These are phyloP conservation scores for Biscutella auriculata DNA, from an alignment of 441 rosid genomes.

Conservation along the genomic window DNA sequence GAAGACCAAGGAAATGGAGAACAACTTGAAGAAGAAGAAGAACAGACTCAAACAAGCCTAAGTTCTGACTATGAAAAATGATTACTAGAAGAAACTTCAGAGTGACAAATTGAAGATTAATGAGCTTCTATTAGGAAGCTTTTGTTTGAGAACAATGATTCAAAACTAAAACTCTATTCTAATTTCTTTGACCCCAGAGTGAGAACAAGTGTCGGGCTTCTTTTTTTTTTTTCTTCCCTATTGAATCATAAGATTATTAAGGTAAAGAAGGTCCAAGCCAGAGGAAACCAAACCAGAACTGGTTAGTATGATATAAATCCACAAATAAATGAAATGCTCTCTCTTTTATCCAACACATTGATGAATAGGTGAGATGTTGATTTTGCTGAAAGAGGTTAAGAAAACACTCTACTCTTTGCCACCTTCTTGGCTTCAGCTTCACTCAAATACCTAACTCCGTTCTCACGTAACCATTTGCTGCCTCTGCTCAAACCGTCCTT, in stretches of 20 bases:
- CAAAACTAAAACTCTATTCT: not conserved
- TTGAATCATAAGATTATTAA: not conserved
- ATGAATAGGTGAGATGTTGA: not conserved
- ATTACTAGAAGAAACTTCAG: slow-evolving; percentile 2
- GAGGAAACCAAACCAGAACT: not conserved
- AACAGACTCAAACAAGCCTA: slow-evolving; percentile 6
- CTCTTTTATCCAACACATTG: not conserved
- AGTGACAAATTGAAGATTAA: slow-evolving; percentile 13
- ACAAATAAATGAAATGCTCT: slow-evolving; percentile 15
- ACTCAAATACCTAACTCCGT: slow-evolving; percentile 45
- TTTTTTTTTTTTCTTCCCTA: not conserved
- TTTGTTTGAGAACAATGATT: not conserved
- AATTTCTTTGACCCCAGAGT: not conserved
- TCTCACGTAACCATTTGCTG: slow-evolving; percentile 43
- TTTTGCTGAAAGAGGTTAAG: not conserved
- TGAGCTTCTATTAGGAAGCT: slow-evolving; percentile 14
- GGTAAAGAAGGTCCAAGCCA: not conserved
- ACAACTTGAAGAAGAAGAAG: not conserved
- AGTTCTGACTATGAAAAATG: slow-evolving; percentile 10
- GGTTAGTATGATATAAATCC: slow-evolving; percentile 2
- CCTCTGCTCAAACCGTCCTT: slow-evolving; percentile 29
- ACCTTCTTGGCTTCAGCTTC: slow-evolving; percentile 52
- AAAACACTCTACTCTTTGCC: slow-evolving; percentile 39
- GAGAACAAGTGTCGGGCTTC: not conserved
- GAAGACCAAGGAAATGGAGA: slow-evolving; percentile 22